phyloP scores from a whole-genome alignment of 208 protist genomes.

The Phytomonas serpens region DNA sequence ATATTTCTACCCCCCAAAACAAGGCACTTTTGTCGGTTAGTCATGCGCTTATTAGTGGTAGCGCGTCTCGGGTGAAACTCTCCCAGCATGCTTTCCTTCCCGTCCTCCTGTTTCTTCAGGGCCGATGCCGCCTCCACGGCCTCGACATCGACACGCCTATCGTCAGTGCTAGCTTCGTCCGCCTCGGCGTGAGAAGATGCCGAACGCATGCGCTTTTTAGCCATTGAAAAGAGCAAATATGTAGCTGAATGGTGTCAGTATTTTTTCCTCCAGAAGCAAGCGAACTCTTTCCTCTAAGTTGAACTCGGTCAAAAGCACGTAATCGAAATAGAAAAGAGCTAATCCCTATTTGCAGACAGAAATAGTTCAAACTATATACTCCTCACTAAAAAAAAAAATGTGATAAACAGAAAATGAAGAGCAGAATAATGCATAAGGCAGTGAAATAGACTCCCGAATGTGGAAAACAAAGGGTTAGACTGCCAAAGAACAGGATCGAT shows the following conservation, averaged over 20 bases:
- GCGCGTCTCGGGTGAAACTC: conserved; percentile 31
- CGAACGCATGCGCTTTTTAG: conserved; percentile 22
- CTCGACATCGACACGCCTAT: not conserved
- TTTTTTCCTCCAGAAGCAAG: not conserved
- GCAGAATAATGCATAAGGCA: not conserved
- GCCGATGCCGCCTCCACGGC: conserved; percentile 8
- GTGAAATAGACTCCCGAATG: not conserved
- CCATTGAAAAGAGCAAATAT: not conserved
- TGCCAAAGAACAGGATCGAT: not conserved
- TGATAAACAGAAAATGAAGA: not conserved
- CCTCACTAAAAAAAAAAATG: not conserved
- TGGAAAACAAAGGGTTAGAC: not conserved
- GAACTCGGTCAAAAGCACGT: not conserved
- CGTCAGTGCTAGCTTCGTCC: not conserved
- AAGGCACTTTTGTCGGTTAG: conserved; percentile 93
- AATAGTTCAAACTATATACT: not conserved
- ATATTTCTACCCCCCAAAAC: conserved; percentile 89
- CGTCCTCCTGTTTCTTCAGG: conserved; percentile 4
- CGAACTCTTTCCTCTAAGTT: not conserved
- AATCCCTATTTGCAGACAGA: not conserved
- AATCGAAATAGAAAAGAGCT: not conserved
- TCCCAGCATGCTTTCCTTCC: conserved; percentile 44
- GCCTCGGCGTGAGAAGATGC: not conserved
- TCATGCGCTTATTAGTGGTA: conserved; percentile 73
- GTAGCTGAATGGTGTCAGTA: not conserved